Base-by-base conservation (phyloP, 2,329 filamentous ascomycete genomes). In the Tolypocladium tundrense region DNA sequence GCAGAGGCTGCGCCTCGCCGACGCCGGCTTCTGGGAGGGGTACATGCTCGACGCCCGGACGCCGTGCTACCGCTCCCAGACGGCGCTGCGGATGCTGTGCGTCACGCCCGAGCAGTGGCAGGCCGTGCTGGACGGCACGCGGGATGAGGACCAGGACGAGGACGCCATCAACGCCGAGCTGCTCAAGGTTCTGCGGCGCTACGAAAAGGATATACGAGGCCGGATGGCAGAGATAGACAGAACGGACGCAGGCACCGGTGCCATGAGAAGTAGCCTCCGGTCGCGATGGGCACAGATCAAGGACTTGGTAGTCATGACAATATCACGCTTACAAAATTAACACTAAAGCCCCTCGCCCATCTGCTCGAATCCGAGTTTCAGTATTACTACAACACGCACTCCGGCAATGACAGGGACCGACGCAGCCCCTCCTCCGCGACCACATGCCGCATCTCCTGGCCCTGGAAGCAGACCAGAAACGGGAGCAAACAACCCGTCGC, bases 21-120 rank as follows among this genome's bases (percentile, higher is more conserved):
- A 76, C 1, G 66, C 60, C 0, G 76, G 77, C 1, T 84, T 82
- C 64, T 69, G 79, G 60, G 80, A 76, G 0, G 73, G 72, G 4
- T 85, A 82, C 62, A 71, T 78, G 57, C 68, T 84, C 7, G 82
- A 84, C 62, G 63, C 68, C 3, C 69, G 77, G 11, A 75, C 69
- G 7, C 75, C 79, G 14, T 85, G 82, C 65, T 79, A 84, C 65
- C 71, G 81, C 19, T 83, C 82, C 1, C 77, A 84, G 64, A 78
- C 82, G 13, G 82, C 79, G 6, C 62, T 83, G 53, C 66, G 81
- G 53, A 58, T 67, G 53, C 60, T 75, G 63, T 66, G 73, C 60
- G 55, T 76, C 58, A 58, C 70, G 1, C 55, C 68, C 1, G 63
- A 68, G 10, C 69, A 72, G 65, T 83, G 80, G 79, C 67, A 60